phyloP scores from a whole-genome alignment of 768 basidiomycete species.

The Porphyrellus cyaneotinctus region DNA sequence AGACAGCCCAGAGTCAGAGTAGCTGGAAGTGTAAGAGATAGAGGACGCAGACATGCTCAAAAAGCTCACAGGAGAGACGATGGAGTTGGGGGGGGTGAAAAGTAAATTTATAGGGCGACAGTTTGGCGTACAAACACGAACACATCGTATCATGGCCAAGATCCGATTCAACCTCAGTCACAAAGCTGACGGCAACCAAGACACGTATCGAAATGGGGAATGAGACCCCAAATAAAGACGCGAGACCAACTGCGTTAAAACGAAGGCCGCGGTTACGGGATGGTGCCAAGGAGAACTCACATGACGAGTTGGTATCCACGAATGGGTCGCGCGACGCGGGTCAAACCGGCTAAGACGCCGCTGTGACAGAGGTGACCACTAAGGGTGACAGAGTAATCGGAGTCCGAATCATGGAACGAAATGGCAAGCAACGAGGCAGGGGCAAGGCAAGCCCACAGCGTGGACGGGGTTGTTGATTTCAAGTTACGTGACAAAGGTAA shows the following conservation, averaged over 20 bases:
- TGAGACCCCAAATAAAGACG: constrained; percentile 2
- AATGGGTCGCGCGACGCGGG: neutral
- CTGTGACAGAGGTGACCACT: neutral
- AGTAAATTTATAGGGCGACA: constrained; percentile 23
- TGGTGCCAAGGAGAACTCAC: constrained; percentile 9
- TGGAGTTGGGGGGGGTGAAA: constrained; percentile 4
- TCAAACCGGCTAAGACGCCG: constrained; percentile 1
- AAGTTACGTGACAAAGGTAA: too few relatives aligned
- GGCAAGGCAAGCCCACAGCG: neutral
- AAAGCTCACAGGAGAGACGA: constrained; percentile 1
- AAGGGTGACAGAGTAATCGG: constrained; percentile 6
- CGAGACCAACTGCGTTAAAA: neutral
- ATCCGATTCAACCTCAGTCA: neutral
- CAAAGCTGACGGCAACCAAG: neutral
- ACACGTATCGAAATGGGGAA: neutral
- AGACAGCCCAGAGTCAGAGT: constrained; percentile 16
- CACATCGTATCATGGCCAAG: constrained; percentile 5
- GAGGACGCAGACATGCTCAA: constrained; percentile 21
- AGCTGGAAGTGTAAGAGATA: constrained; percentile 8
- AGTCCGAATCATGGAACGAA: constrained; percentile 7
- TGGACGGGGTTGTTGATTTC: neutral
- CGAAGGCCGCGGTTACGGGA: neutral
- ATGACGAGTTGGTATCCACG: neutral
- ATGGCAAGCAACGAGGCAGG: neutral
- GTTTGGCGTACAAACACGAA: constrained; percentile 24